Percentiles rank a stretch among this genome's conserved stretches.
phyloP scores from a whole-genome alignment of 129 eudicot genomes.

The Pulicaria dysenterica region DNA sequence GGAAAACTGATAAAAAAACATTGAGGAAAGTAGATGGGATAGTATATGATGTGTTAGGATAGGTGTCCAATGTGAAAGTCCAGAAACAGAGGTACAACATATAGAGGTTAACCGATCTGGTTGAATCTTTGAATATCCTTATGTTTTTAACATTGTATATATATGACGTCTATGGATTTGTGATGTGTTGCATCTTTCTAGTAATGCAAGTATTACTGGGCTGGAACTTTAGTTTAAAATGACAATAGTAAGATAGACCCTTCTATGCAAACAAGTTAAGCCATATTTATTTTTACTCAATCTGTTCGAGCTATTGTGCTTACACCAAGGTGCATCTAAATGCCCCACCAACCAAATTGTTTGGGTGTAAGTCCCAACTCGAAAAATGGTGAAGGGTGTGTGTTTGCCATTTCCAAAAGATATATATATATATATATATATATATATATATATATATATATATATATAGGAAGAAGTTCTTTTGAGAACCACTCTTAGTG shows the following conservation, averaged over 20 bases:
- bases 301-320: not conserved
- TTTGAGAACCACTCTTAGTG: too few relatives aligned
- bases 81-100: slow-evolving; percentile 4
- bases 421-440: too few relatives aligned
- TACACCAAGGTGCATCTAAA: too few relatives aligned
- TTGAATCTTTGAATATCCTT: not conserved
- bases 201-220: not conserved
- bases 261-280: not conserved
- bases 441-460: too few relatives aligned
- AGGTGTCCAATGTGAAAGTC: not conserved
- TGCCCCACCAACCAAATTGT: too few relatives aligned
- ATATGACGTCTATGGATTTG: not conserved
- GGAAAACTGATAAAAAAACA: slow-evolving; percentile 9
- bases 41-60: not conserved
- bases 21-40: not conserved
- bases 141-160: not conserved
- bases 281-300: slow-evolving; percentile 2
- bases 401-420: too few relatives aligned
- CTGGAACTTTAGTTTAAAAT: not conserved
- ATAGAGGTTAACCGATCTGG: not conserved
- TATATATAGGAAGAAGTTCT: too few relatives aligned
- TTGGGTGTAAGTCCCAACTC: too few relatives aligned
- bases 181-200: slow-evolving; percentile 9
- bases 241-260: not conserved
- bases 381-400: too few relatives aligned